Evolutionary conservation across 2,329 filamentous ascomycete genomes (phyloP).

Genomic region (Ilyonectria mors-panacis): DNA sequence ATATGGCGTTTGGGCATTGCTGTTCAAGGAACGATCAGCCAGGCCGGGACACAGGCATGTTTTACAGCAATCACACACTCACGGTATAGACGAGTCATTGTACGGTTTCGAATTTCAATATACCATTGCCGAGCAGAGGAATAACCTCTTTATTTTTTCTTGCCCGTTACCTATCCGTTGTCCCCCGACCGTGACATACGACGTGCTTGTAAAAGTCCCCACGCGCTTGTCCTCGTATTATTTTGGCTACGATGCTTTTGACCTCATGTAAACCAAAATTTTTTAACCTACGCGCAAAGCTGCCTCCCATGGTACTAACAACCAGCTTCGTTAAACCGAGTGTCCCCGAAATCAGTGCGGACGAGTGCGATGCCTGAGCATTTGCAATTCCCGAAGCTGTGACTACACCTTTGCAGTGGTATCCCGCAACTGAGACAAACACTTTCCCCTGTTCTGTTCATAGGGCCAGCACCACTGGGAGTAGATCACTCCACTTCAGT

Average conservation of each 20-base stretch:
- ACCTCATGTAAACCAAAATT: neutral
- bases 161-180: neutral
- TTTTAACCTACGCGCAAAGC: neutral
- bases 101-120: constrained; percentile 42
- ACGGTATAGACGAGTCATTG: constrained; percentile 35
- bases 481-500: neutral
- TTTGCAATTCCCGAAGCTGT: neutral
- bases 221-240: neutral
- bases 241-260: neutral
- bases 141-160: constrained; percentile 18
- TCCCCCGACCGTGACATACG: neutral
- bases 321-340: neutral
- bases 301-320: neutral
- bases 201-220: neutral
- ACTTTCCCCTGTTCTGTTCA: neutral
- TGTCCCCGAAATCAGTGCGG: neutral
- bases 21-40: constrained; percentile 18
- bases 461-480: neutral
- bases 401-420: neutral
- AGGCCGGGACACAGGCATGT: constrained; percentile 34
- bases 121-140: constrained; percentile 41
- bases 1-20: constrained; percentile 19
- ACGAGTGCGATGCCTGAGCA: neutral
- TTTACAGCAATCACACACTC: constrained; percentile 32
- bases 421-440: neutral